Conservation (phyloP, 257 asterid genomes). For the Solanum corneliomulleri region DNA sequence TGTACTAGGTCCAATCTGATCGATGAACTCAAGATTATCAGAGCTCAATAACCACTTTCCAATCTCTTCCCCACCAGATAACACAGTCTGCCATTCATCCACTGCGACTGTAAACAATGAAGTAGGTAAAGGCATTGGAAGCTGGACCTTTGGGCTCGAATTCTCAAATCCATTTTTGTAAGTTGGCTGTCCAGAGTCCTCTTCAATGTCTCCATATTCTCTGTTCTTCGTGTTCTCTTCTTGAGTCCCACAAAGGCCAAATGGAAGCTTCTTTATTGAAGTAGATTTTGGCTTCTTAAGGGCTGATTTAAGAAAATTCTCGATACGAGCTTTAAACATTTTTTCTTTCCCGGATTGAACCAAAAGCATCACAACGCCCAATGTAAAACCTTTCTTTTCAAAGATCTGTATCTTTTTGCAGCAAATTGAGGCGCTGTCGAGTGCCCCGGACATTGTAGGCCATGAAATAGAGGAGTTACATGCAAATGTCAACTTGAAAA, state of each 20-base stretch:
- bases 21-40: conserved; percentile 57
- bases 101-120: conserved; percentile 63
- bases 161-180: conserved; percentile 49
- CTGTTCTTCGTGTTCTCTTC: conserved; percentile 64
- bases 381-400: conserved; percentile 84
- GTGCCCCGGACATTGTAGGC: conserved; percentile 89
- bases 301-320: conserved; percentile 63
- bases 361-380: conserved; percentile 58
- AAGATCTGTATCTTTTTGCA: conserved; percentile 84
- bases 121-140: conserved; percentile 53
- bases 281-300: conserved; percentile 62
- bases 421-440: conserved; percentile 77
- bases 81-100: conserved; percentile 92
- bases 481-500: conserved; percentile 77
- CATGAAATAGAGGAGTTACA: conserved; percentile 83
- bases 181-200: conserved; percentile 50
- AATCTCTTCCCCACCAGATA: conserved; percentile 52
- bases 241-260: conserved; percentile 95
- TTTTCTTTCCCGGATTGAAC: conserved; percentile 78
- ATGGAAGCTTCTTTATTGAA: conserved; percentile 61
- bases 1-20: conserved; percentile 61
- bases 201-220: conserved; percentile 56
- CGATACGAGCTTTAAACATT: conserved; percentile 58
- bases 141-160: conserved; percentile 32
- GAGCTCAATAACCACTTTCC: conserved; percentile 64